These are phyloP conservation scores for Lepraria neglecta DNA, from an alignment of 495 filamentous ascomycete species.

Conservation along the genomic window DNA sequence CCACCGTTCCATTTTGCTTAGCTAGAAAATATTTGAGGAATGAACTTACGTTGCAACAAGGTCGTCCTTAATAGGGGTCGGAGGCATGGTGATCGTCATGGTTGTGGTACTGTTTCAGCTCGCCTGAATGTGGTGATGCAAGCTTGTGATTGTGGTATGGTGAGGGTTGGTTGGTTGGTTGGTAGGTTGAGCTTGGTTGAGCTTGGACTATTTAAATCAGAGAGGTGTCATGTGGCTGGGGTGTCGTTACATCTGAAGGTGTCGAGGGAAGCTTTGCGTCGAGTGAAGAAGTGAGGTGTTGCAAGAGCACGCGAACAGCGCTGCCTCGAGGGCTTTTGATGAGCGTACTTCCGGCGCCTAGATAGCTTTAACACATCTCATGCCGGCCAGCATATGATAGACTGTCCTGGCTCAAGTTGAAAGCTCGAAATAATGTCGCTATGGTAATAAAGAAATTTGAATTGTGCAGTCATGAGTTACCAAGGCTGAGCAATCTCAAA, in stretches of 20 bases:
- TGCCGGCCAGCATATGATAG: neutral
- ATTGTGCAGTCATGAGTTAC: conserved; percentile 8
- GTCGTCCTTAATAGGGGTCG: conserved; percentile 68
- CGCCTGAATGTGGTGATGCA: neutral
- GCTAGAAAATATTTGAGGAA: conserved; percentile 21
- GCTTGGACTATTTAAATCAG: neutral
- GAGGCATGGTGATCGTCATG: conserved; percentile 30
- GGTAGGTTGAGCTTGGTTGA: neutral
- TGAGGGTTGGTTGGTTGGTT: neutral
- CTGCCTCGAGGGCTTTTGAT: neutral
- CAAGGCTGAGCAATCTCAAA: conserved; percentile 4
- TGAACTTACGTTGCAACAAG: conserved; percentile 67
- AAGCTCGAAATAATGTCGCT: neutral
- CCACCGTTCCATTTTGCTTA: neutral
- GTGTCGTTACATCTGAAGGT: neutral
- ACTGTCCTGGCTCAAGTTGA: neutral
- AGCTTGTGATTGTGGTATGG: neutral
- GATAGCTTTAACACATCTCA: neutral
- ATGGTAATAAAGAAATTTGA: neutral
- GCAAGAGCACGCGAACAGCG: conserved; percentile 4
- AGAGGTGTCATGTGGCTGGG: neutral
- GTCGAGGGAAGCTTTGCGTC: too few species aligned
- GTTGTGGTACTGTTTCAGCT: neutral
- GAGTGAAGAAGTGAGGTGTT: neutral
- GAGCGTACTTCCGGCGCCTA: neutral